Percentiles rank a stretch among this genome's conserved stretches.
phyloP scores from a whole-genome alignment of 305 asterid genomes.

The Fraxinus velutina region DNA sequence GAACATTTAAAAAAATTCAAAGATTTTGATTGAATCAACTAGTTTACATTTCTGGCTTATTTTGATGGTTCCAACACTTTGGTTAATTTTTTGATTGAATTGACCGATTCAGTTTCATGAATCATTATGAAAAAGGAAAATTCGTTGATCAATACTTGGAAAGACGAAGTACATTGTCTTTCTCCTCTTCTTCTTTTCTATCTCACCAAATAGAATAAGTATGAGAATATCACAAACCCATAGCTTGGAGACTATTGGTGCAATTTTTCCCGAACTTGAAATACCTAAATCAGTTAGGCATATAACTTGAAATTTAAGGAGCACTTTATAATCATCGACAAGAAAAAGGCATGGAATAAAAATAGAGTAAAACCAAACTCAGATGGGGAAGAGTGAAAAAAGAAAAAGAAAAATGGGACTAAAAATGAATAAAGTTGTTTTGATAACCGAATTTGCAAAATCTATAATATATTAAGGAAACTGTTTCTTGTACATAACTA shows the following conservation, averaged over 20 bases:
- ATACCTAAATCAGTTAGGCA: not conserved
- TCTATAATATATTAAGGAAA: too few species aligned
- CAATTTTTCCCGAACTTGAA: not conserved
- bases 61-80: not conserved
- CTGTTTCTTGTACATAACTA: too few species aligned
- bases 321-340: not conserved
- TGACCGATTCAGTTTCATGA: not conserved
- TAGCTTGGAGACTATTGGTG: too few species aligned
- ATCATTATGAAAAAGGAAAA: too few species aligned
- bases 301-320: not conserved
- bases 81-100: not conserved
- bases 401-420: too few species aligned
- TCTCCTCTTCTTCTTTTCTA: not conserved
- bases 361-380: not conserved
- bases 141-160: not conserved
- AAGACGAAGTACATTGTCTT: not conserved
- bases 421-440: too few species aligned
- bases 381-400: not conserved
- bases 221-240: not conserved
- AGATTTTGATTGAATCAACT: not conserved
- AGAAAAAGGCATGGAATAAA: not conserved
- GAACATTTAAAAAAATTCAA: too few species aligned
- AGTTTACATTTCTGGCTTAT: not conserved
- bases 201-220: not conserved
- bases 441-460: not conserved